Conservation (phyloP, 2,329 filamentous ascomycete species). For the Monilinia vaccinii-corymbosi region DNA sequence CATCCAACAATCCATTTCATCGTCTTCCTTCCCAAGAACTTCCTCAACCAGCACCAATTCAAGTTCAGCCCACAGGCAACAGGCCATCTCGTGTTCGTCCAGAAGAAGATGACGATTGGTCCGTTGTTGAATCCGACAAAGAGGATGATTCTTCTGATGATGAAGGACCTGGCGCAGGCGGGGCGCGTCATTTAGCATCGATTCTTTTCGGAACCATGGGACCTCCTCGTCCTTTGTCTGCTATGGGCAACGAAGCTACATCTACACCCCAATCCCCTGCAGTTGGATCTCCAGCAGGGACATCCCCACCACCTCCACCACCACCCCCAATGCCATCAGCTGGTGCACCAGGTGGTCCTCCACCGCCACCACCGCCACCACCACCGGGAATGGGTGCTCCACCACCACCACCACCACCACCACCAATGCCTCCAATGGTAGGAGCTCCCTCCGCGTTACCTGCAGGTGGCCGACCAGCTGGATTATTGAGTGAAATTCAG, state of each 20-base stretch:
- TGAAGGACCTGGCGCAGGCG: constrained; percentile 68
- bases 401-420: constrained; percentile 30
- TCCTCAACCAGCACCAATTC: constrained; percentile 35
- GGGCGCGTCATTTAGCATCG: constrained; percentile 84
- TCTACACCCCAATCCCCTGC: constrained; percentile 35
- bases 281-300: constrained; percentile 32
- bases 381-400: constrained; percentile 26
- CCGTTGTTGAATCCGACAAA: constrained; percentile 64
- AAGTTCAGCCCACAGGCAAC: constrained; percentile 34
- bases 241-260: constrained; percentile 59
- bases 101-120: constrained; percentile 79
- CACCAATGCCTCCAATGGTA: constrained; percentile 34
- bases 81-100: constrained; percentile 47
- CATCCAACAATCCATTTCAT: constrained; percentile 94
- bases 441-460: constrained; percentile 19
- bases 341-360: constrained; percentile 35
- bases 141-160: constrained; percentile 68
- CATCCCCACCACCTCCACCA: constrained; percentile 37
- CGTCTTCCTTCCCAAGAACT: constrained; percentile 59
- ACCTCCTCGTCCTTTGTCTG: constrained; percentile 78
- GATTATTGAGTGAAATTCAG: constrained; percentile 76
- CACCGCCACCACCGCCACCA: constrained; percentile 29
- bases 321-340: constrained; percentile 38
- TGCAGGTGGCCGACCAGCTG: constrained; percentile 40
- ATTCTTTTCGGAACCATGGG: constrained; percentile 97